phyloP scores from a whole-genome alignment of 2,329 filamentous ascomycete species.

The Sporothrix brasiliensis region DNA sequence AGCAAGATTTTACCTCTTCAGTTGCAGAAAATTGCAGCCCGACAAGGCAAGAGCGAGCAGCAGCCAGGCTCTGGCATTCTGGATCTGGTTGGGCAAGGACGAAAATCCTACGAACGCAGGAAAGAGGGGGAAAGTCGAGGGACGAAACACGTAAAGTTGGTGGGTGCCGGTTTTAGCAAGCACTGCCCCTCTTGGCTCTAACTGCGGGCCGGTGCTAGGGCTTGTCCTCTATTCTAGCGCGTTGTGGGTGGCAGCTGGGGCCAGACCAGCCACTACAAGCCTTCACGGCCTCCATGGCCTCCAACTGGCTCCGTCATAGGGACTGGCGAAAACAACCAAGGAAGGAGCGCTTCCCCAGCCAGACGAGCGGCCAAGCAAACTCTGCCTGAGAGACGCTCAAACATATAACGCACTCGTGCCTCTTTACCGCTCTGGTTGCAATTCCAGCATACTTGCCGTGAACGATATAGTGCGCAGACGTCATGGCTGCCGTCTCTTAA shows the following conservation, averaged over 20 bases:
- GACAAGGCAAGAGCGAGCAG: constrained; percentile 10
- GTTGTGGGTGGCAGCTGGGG: constrained; percentile 20
- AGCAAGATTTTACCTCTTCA: not conserved
- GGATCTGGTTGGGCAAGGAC: constrained; percentile 6
- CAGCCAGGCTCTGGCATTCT: not conserved
- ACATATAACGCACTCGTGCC: not conserved
- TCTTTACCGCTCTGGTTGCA: no score
- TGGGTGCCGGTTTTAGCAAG: constrained; percentile 15
- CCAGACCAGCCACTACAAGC: not conserved
- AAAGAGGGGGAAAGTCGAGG: not conserved
- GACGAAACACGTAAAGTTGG: not conserved
- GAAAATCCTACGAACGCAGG: constrained; percentile 20
- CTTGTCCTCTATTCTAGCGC: not conserved
- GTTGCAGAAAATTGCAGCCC: constrained; percentile 13
- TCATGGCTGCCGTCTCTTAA: not conserved
- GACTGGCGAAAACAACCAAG: not conserved
- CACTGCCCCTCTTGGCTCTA: constrained; percentile 25
- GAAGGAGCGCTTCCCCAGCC: constrained; percentile 6
- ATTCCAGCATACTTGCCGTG: no score
- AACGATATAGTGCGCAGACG: not conserved
- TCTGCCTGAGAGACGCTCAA: constrained; percentile 15
- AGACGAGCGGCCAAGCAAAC: constrained; percentile 2
- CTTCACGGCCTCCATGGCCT: not conserved
- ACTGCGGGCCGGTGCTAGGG: constrained; percentile 28
- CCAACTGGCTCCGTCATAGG: not conserved